Evolutionary conservation across 169 alveolate species (phyloP).

Genomic region (Cytauxzoon felis): DNA sequence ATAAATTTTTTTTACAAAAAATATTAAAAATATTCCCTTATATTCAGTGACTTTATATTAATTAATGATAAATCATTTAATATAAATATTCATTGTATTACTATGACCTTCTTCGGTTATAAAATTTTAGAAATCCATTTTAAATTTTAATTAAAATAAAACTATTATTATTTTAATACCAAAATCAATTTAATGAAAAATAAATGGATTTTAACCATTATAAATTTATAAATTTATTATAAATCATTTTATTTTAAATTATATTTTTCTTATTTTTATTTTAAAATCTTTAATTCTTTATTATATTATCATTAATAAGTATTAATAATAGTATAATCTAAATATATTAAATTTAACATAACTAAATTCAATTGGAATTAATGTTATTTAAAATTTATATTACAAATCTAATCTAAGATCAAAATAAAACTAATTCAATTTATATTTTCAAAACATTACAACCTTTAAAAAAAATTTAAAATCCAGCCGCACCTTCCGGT

Average conservation of each 20-base stretch:
- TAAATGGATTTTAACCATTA: slow-evolving; percentile 32
- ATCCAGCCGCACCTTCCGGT: not conserved
- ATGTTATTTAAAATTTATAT: slow-evolving; percentile 4
- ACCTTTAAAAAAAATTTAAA: not conserved
- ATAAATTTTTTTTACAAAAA: not conserved
- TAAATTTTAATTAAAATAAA: slow-evolving; percentile 23
- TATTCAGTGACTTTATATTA: slow-evolving; percentile 24
- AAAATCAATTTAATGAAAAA: not conserved
- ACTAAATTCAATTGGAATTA: slow-evolving; percentile 22
- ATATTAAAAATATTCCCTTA: slow-evolving; percentile 3
- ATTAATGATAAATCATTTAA: slow-evolving; percentile 1
- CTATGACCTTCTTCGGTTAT: slow-evolving; percentile 33
- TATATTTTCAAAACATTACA: not conserved
- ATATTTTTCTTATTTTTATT: not conserved
- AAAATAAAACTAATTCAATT: no score
- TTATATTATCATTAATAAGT: not conserved
- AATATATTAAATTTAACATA: slow-evolving; percentile 10
- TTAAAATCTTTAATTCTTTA: not conserved
- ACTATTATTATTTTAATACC: not conserved
- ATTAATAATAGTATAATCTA: slow-evolving; percentile 5
- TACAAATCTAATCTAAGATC: no score
- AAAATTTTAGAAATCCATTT: slow-evolving; percentile 44
- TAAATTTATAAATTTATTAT: not conserved
- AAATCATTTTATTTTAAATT: not conserved
- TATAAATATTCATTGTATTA: slow-evolving; percentile 14